Evolutionary conservation across 257 asterid species (phyloP).

Genomic region (Ballota nigra): DNA sequence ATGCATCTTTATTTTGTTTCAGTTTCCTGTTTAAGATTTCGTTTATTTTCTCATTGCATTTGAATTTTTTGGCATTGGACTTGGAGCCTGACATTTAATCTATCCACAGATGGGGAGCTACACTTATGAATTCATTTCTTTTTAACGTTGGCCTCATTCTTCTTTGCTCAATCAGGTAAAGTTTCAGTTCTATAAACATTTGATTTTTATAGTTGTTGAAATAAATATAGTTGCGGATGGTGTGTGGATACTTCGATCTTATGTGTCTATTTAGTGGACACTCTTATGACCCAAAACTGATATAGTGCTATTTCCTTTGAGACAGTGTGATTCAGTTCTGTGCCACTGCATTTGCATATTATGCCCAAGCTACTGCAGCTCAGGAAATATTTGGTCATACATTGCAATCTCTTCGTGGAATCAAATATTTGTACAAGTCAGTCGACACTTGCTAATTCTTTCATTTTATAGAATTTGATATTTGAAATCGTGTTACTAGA

Average conservation of each 20-base stretch:
- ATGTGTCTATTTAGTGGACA: background rate
- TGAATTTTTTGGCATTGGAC: background rate
- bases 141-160: conserved; percentile 92
- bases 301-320: background rate
- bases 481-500: conserved; percentile 8
- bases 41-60: background rate
- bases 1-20: conserved; percentile 21
- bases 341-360: conserved; percentile 87
- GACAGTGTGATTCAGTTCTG: conserved; percentile 98
- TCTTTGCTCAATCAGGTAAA: conserved; percentile 85
- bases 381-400: conserved; percentile 98
- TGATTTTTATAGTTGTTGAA: background rate
- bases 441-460: conserved; percentile 30
- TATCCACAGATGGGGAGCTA: conserved; percentile 84
- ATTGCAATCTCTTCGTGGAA: conserved; percentile 86
- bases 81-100: conserved; percentile 19
- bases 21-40: conserved; percentile 13
- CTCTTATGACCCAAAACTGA: background rate
- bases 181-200: conserved; percentile 2
- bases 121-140: conserved; percentile 90
- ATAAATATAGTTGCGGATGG: background rate
- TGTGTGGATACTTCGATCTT: background rate
- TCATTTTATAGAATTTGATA: background rate
- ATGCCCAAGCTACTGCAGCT: conserved; percentile 95
- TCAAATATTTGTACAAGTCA: conserved; percentile 86